Base-by-base conservation (phyloP, 495 filamentous ascomycete genomes). In the Neurospora sp. region DNA sequence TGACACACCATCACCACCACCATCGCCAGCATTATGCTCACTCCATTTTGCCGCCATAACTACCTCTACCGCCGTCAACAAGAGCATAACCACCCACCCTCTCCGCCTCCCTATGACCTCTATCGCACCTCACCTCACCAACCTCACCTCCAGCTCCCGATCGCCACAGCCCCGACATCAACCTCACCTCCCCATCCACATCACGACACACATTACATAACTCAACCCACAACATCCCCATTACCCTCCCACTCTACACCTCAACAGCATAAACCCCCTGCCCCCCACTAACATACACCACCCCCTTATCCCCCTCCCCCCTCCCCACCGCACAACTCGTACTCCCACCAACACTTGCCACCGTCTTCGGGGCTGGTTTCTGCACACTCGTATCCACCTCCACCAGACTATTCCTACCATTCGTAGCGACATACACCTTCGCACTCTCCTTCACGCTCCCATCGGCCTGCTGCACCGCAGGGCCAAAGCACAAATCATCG, bases 401-500 rank as follows among this genome's bases (percentile, higher is more conserved):
- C 44, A 85, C 82, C 3, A 84, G 77, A 41, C 77, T 78, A 69
- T 82, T 83, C 70, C 75, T 76, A 41, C 79, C 68, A 73, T 81
- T 83, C 18, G 83, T 82, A 2, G 82, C 77, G 9, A 85, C 76
- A 71, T 83, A 85, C 39, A 82, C 74, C 74, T 81, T 79, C 45
- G 79, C 80, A 72, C 80, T 82, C 20, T 9, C 20, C 20, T 27
- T 41, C 40, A 0, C 1, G 40, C 14, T 41, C 40, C 40, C 40
- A 0, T 41, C 40, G 2, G 40, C 40, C 40, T 41, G 40, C 40
- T 16, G 40, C 2, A 6, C 4, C 14, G 40, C 40, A 16, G 82
- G 78, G 0, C 81, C 82, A 40, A 85, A 77, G 65, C 79, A 81
- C 16, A 85, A 53, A 69, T 85, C 83, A 53, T 85, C 83, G 31